These are phyloP conservation scores for Coemansia sp. DNA, from an alignment of 192 early-diverging fungal genomes.

Conservation along the genomic window DNA sequence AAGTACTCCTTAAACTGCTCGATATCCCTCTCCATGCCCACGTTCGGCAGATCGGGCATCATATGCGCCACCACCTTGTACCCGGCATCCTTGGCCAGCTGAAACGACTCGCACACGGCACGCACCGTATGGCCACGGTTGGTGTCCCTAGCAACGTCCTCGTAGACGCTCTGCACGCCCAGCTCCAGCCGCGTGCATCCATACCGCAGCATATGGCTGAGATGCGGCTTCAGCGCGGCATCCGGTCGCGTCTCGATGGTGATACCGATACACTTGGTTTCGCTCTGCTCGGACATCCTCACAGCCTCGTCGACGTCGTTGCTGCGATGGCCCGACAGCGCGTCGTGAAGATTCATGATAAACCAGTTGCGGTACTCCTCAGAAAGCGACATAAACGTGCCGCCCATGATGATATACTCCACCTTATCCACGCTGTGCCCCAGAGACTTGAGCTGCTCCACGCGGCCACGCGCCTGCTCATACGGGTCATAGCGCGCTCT, in stretches of 20 bases:
- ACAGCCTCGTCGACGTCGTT: conserved; percentile 97
- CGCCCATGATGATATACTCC: conserved; percentile 99
- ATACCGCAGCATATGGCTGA: conserved; percentile 97
- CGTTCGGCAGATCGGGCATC: conserved; percentile 99
- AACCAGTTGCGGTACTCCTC: conserved; percentile 99
- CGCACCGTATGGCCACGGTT: conserved; percentile 98
- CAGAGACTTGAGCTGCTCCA: conserved; percentile 89
- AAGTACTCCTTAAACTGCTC: conserved; percentile 98
- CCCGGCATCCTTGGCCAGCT: conserved; percentile 95
- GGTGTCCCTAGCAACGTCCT: conserved; percentile 98
- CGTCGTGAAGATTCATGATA: conserved; percentile 94
- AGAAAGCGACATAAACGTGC: conserved; percentile 95
- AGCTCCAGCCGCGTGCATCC: conserved; percentile 98
- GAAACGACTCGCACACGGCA: conserved; percentile 96
- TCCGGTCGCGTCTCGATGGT: conserved; percentile 99
- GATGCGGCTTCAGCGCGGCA: conserved; percentile 95
- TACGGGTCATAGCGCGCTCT: conserved; percentile 96
- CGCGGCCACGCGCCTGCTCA: conserved; percentile 89
- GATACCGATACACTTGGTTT: conserved; percentile 97
- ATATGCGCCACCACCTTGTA: conserved; percentile 99
- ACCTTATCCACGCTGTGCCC: conserved; percentile 98
- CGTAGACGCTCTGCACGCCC: conserved; percentile 98
- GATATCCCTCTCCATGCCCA: conserved; percentile 98
- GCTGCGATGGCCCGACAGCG: conserved; percentile 87
- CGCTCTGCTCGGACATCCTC: conserved; percentile 91